A percentile compares a stretch with the other conserved stretches of the same genome.
phyloP scores from a whole-genome alignment of 2,329 filamentous ascomycete species.

The Colletotrichum spinosum region DNA sequence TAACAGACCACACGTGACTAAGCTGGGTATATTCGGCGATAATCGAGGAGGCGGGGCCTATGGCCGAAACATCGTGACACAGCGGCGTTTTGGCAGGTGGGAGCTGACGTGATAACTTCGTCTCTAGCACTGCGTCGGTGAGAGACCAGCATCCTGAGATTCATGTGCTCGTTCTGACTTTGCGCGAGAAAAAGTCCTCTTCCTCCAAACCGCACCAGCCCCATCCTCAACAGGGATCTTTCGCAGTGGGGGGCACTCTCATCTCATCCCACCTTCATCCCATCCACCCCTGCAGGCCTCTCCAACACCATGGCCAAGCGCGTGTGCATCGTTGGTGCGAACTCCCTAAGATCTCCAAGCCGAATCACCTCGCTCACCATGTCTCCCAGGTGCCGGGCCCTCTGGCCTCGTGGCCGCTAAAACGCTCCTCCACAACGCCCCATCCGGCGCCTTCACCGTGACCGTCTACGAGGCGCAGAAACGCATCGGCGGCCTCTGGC shows the following conservation, averaged over 20 bases:
- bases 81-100: conserved; percentile 2
- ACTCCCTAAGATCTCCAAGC: background rate
- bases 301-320: conserved; percentile 50
- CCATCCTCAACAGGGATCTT: conserved; percentile 14
- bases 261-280: conserved; percentile 23
- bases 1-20: too few relatives aligned
- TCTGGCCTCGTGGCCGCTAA: conserved; percentile 79
- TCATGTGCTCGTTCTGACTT: background rate
- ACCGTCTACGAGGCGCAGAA: conserved; percentile 76
- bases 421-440: conserved; percentile 72
- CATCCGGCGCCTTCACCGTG: conserved; percentile 69
- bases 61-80: conserved; percentile 17
- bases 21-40: background rate
- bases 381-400: conserved; percentile 70
- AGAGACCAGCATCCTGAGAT: background rate
- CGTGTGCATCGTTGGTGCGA: conserved; percentile 55
- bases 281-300: background rate
- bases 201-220: background rate
- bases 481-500: conserved; percentile 84
- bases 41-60: conserved; percentile 19
- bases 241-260: conserved; percentile 22
- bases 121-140: conserved; percentile 2
- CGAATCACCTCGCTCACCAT: background rate
- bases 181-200: background rate
- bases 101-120: conserved; percentile 30